Base-by-base conservation (phyloP, 1,139 yeast species). In the Suhomyces choctaworum region DNA sequence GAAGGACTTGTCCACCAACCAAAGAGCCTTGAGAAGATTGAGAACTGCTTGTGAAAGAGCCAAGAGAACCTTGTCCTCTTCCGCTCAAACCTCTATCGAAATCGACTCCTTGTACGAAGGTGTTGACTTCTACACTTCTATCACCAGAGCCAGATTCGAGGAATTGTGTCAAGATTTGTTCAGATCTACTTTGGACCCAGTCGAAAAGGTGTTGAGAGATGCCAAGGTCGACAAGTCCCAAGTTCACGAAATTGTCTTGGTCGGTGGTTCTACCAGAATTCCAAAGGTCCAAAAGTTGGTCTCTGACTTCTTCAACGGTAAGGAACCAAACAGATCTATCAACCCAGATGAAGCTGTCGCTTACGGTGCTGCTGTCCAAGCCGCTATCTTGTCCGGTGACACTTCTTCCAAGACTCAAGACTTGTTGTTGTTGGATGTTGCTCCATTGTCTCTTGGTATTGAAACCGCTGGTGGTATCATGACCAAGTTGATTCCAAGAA, bases 381-480 rank as follows among this genome's bases (percentile, higher is more conserved):
- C 94, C 55, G 94, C 96, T 53, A 88, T 88, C 60, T 76, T 88
- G 56, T 80, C 95, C 44, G 96, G 96, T 73, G 94, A 85, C 66
- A 80, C 90, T 40, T 79, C 85, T 41, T 79, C 89, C 39, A 78
- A 78, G 72, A 78, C 94, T 52, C 90, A 85, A 75, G 95, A 85
- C 65, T 73, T 85, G 62, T 78, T 86, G 59, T 78, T 86, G 58
- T 78, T 86, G 66, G 95, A 85, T 77, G 95, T 80, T 56, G 85
- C 86, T 82, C 96, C 97, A 66, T 80, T 89, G 64, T 87, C 96
- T 50, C 70, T 89, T 54, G 97, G 97, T 76, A 90, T 89, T 63
- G 97, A 90, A 73, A 89, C 96, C 60, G 85, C 95, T 51, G 97
- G 97, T 70, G 96, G 96, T 70, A 95, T 89, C 62, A 88, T 89